phyloP scores from a whole-genome alignment of 2,329 filamentous ascomycete genomes.

The Dactylonectria estremocensis region DNA sequence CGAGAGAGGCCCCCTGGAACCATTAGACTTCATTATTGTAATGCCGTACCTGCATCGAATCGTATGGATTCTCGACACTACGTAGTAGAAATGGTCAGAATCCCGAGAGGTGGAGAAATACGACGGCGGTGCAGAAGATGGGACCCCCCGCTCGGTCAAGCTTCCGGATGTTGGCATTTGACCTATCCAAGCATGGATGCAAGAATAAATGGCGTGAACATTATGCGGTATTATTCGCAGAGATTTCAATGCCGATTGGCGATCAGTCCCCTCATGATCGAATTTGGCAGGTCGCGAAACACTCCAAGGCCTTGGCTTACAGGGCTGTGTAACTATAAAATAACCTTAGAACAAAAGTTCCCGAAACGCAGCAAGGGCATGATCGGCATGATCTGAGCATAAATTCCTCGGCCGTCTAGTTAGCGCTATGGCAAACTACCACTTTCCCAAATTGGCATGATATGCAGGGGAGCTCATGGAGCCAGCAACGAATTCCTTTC shows the following conservation, averaged over 20 bases:
- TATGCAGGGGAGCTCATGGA: neutral
- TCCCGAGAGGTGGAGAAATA: slow-evolving; percentile 18
- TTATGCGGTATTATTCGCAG: neutral
- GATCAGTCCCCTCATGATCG: slow-evolving; percentile 9
- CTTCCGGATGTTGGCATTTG: slow-evolving; percentile 20
- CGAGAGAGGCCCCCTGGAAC: slow-evolving; percentile 8
- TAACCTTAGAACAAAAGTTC: slow-evolving; percentile 44
- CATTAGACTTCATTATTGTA: neutral
- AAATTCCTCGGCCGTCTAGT: neutral
- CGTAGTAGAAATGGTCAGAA: neutral
- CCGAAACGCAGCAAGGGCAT: slow-evolving; percentile 18
- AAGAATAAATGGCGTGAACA: slow-evolving; percentile 5
- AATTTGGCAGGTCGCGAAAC: slow-evolving; percentile 35
- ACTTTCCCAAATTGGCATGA: neutral
- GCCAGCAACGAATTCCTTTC: neutral
- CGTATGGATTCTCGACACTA: neutral
- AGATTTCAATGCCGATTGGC: slow-evolving; percentile 12
- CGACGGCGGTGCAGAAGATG: neutral
- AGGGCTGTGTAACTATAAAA: slow-evolving; percentile 36
- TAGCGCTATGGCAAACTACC: neutral
- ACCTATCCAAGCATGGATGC: slow-evolving; percentile 12
- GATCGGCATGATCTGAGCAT: neutral
- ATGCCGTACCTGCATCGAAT: no score
- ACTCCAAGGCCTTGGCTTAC: slow-evolving; percentile 10
- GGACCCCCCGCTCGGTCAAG: slow-evolving; percentile 6